Evolutionary conservation across 2,329 filamentous ascomycete species (phyloP).

Genomic region (Lojkania enalia): DNA sequence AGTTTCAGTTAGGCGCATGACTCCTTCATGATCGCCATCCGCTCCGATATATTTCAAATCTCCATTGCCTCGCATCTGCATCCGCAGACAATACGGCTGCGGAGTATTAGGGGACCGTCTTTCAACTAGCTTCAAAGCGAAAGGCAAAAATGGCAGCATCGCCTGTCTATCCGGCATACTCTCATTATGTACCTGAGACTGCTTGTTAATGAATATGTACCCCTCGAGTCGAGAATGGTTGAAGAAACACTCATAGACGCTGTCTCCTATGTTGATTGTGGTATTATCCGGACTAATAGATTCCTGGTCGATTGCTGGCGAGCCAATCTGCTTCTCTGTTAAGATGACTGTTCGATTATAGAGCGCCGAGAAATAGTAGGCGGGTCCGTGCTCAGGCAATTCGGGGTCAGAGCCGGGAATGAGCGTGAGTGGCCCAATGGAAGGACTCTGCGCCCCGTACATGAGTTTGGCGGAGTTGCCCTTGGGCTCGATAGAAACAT

Average conservation of each 20-base stretch:
- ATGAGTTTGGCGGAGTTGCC: background rate
- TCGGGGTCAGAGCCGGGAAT: background rate
- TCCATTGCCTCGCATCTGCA: slow-evolving; percentile 5
- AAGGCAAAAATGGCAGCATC: slow-evolving; percentile 19
- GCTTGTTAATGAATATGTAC: slow-evolving; percentile 20
- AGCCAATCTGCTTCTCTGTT: slow-evolving; percentile 17
- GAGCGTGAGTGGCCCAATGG: slow-evolving; percentile 18
- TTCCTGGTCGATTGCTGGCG: slow-evolving; percentile 1
- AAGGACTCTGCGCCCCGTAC: slow-evolving; percentile 26
- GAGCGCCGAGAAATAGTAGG: slow-evolving; percentile 27
- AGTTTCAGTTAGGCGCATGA: slow-evolving; percentile 3
- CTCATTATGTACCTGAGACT: background rate
- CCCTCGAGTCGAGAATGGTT: slow-evolving; percentile 32
- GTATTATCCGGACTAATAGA: slow-evolving; percentile 1
- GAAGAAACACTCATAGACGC: slow-evolving; percentile 33
- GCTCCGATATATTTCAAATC: background rate
- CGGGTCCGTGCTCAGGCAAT: slow-evolving; percentile 4
- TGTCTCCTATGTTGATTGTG: slow-evolving; percentile 17
- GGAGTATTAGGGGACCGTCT: slow-evolving; percentile 18
- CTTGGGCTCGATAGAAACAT: slow-evolving; percentile 18
- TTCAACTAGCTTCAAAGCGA: slow-evolving; percentile 30
- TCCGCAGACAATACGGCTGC: slow-evolving; percentile 10
- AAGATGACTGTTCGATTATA: slow-evolving; percentile 31
- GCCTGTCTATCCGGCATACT: background rate
- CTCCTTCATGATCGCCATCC: background rate